Evolutionary conservation across 2,329 filamentous ascomycete species (phyloP), one percentile per base, ranked within the genome.

Genomic region (Penicillium sp.): DNA sequence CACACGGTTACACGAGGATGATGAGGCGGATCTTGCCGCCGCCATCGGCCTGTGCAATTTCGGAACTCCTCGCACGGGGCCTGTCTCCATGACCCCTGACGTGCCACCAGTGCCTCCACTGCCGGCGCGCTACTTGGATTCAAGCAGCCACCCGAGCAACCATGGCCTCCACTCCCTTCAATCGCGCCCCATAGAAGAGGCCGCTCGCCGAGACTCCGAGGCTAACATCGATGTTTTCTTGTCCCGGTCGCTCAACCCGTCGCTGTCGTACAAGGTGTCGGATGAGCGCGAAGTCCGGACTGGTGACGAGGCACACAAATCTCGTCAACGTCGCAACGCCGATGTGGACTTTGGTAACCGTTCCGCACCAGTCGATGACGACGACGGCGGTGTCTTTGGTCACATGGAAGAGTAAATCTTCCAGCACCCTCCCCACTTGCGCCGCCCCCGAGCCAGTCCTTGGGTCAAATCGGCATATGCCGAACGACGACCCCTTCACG

Each of bases 331-430:
- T 42, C 69, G 66, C 56, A 72, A 72, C 42, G 68, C 69, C 23
- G 69, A 72, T 44, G 69, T 72, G 44, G 69, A 72, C 60, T 72
- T 71, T 57, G 62, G 67, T 37, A 69, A 61, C 59, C 68, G 68
- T 39, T 58, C 67, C 16, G 83, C 83, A 48, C 83, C 88, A 59
- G 88, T 86, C 72, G 90, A 95, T 65, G 92, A 96, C 65, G 91
- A 96, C 60, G 93, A 97, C 63, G 92, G 97, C 62, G 92, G 92
- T 69, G 89, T 97, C 66, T 99, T 99, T 79, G 92, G 92, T 54
- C 85, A 86, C 64, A 97, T 97, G 93, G 94, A 99, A 76, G 91
- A 96, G 74, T 94, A 80, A 73, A 77, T 50, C 29, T 21, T 13
- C 32, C 31, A 49, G 16, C 18, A 23, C 32, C 50, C 37, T 21